A percentile compares a stretch with the other conserved stretches of the same genome.
Conservation (phyloP, 257 asterid genomes). For the Sherardia arvensis region DNA sequence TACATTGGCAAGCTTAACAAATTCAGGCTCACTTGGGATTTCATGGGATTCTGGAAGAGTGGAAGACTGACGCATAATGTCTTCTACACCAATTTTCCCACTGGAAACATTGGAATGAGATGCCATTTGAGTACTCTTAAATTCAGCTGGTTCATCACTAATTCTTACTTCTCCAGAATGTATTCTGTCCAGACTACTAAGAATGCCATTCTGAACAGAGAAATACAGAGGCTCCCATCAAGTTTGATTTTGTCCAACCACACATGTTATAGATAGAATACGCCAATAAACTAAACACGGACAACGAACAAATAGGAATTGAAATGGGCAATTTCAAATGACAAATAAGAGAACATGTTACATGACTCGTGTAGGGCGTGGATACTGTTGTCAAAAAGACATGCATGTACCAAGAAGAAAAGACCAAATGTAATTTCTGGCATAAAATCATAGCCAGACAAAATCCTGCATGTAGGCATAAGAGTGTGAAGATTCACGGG, state of each 20-base stretch:
- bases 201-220: constrained; percentile 28
- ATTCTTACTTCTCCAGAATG: constrained; percentile 25
- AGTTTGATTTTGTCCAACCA: constrained; percentile 41
- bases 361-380: background rate
- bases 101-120: constrained; percentile 25
- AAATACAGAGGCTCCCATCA: constrained; percentile 28
- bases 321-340: background rate
- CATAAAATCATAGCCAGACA: background rate
- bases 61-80: constrained; percentile 25
- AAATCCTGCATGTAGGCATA: background rate
- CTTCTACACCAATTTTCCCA: constrained; percentile 31
- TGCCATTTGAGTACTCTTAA: constrained; percentile 22
- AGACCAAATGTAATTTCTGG: background rate
- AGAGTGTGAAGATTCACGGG: background rate
- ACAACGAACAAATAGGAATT: background rate
- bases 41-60: constrained; percentile 28
- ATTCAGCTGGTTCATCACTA: constrained; percentile 30
- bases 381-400: background rate
- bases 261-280: constrained; percentile 16
- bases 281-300: background rate
- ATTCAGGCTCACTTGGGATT: constrained; percentile 25
- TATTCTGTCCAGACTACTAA: constrained; percentile 25
- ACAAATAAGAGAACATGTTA: background rate
- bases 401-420: background rate
- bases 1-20: constrained; percentile 22